Percentiles rank a stretch among this genome's conserved stretches.
Conservation (phyloP, 129 eudicot genomes). For the Daucus carota region DH1_v3.0 NC_030381.2:53023501-53024000, state of each 20-base stretch:
- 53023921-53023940: not conserved
- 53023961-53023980: too few species aligned
- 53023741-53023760: not conserved
- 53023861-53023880: not conserved
- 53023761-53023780: too few species aligned
- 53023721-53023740: not conserved
- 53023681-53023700: not conserved
- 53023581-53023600: not conserved
- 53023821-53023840: not conserved
- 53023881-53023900: not conserved
- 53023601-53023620: not conserved
- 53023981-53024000: not conserved
- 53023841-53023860: not conserved
- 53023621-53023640: not conserved
- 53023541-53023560: not conserved
- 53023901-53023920: conserved; percentile 5
- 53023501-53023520: not conserved
- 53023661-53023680: not conserved
- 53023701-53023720: not conserved
- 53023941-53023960: not conserved
- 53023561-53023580: not conserved
- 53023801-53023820: not conserved
- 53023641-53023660: not conserved
- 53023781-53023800: not conserved
- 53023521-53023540: not conserved